A percentile compares a stretch with the other conserved stretches of the same genome.
Evolutionary conservation across 2,329 filamentous ascomycete species (phyloP).

Genomic region (Nemania diffusa): DNA sequence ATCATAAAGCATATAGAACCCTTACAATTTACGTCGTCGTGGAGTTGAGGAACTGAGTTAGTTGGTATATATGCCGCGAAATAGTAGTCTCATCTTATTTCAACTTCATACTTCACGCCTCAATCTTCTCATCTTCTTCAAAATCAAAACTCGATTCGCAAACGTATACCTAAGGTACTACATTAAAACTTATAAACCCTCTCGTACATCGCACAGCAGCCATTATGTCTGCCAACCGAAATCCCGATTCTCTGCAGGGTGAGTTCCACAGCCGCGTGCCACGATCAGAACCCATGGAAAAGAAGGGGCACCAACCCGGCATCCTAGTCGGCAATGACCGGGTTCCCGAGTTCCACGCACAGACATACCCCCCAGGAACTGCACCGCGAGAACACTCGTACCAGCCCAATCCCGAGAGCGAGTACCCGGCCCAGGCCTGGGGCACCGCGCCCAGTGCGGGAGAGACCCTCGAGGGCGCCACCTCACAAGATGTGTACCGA

Average conservation of each 20-base stretch:
- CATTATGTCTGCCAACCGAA: slow-evolving; percentile 49
- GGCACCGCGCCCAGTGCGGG: slow-evolving; percentile 47
- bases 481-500: slow-evolving; percentile 56
- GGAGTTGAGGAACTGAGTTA: neutral
- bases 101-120: neutral
- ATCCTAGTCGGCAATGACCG: slow-evolving; percentile 68
- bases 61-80: slow-evolving; percentile 3
- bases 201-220: neutral
- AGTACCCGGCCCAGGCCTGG: slow-evolving; percentile 52
- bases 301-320: slow-evolving; percentile 70
- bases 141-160: neutral
- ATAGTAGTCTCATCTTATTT: neutral
- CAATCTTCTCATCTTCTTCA: neutral
- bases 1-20: slow-evolving; percentile 26
- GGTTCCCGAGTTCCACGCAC: slow-evolving; percentile 69
- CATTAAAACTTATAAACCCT: too few species aligned
- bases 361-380: slow-evolving; percentile 70
- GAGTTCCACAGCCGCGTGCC: slow-evolving; percentile 65
- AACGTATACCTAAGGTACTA: neutral
- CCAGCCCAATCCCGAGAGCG: slow-evolving; percentile 52
- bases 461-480: slow-evolving; percentile 57
- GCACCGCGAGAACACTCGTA: slow-evolving; percentile 63
- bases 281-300: slow-evolving; percentile 63
- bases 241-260: slow-evolving; percentile 66
- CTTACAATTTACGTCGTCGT: slow-evolving; percentile 13